Base-by-base conservation (phyloP, 208 protist species). In the Balamuthia mandrillaris region DNA sequence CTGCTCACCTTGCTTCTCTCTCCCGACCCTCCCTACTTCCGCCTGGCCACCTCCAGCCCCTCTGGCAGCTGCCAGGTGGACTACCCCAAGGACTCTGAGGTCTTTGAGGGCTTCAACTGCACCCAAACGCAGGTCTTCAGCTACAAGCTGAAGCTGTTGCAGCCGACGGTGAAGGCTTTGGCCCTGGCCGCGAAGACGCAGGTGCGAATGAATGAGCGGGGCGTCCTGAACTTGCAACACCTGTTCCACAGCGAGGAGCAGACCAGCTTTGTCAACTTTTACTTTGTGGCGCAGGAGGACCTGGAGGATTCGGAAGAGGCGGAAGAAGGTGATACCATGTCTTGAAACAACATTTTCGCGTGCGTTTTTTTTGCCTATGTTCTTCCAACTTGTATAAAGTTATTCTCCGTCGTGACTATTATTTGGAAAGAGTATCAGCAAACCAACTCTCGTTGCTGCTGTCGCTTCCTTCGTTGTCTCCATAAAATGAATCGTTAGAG, bases 141-240 rank as follows among this genome's bases (percentile, higher is more conserved):
- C 37, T 74, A 74, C 39, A 74, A 74, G 65, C 44, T 42, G 65
- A 74, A 74, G 65, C 65, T 74, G 65, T 35, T 74, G 0, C 65
- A 74, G 24, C 65, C 65, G 39, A 74, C 65, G 33, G 65, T 74
- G 65, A 74, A 74, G 65, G 65, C 65, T 27, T 42, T 74, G 14
- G 33, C 16, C 24, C 35, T 31, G 14, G 44, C 65, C 10, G 33
- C 37, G n/a, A 74, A 74, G 65, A 74, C 65, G 39, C 65, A 74
- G 65, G 41, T 74, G 39, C 65, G 65, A 35, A 74, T 74, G 41
- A 74, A 74, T 42, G 65, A 74, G 31, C 65, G 65, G n/a, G 65
- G 65, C 1, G 51, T 42, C 4, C 65, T 74, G 41, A 74, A 74
- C n/a, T 42, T 74, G 65, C 65, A 74, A 42, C 65, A 74, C 65